phyloP scores from a whole-genome alignment of 1,284 basidiomycete genomes.

The Papiliotrema fonsecae region DNA sequence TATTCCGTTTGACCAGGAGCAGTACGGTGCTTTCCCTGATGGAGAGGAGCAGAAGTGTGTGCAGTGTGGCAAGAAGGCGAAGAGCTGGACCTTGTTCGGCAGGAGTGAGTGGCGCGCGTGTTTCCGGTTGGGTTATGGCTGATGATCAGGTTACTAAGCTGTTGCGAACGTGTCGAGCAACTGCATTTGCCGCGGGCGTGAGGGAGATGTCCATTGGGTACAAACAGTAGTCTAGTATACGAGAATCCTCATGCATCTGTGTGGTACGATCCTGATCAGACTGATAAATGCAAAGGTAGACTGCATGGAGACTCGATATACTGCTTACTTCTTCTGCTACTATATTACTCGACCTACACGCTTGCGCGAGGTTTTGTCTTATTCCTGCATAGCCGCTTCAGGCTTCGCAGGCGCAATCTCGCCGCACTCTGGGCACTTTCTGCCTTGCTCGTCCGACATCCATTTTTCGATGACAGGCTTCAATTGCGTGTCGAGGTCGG shows the following conservation, averaged over 20 bases:
- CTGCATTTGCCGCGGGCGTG: no score
- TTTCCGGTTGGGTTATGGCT: not conserved
- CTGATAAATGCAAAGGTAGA: no score
- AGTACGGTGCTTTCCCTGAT: conserved; percentile 58
- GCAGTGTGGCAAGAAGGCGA: conserved; percentile 76
- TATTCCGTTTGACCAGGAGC: conserved; percentile 91
- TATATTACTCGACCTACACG: no score
- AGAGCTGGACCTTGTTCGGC: conserved; percentile 89
- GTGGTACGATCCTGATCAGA: no score
- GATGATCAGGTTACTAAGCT: conserved; percentile 7
- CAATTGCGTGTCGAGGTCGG: conserved; percentile 86
- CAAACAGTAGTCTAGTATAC: no score
- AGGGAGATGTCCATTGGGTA: no score
- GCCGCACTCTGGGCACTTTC: conserved; percentile 68
- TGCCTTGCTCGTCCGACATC: conserved; percentile 57
- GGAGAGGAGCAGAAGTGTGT: conserved; percentile 82
- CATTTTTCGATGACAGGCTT: conserved; percentile 85
- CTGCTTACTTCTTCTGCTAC: no score
- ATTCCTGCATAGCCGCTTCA: conserved; percentile 5
- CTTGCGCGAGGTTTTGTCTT: no score
- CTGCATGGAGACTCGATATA: no score
- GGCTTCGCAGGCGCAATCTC: conserved; percentile 53
- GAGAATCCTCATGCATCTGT: no score
- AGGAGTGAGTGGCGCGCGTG: conserved; percentile 48
- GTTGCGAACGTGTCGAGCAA: not conserved